Evolutionary conservation across 495 filamentous ascomycete species (phyloP).

Genomic region (Talaromyces adpressus): DNA sequence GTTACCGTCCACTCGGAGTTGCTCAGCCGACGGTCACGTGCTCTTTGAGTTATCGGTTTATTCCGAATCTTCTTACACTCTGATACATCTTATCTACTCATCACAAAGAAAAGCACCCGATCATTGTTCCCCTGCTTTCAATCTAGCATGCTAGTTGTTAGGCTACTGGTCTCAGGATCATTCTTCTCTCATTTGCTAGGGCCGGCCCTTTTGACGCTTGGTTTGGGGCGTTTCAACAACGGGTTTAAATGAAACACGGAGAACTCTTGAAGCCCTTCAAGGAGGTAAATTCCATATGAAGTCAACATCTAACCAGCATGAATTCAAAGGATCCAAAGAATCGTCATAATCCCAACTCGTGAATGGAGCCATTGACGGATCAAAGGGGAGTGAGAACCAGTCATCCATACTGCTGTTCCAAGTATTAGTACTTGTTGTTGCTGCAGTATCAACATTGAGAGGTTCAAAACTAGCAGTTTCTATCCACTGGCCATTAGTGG

Average conservation of each 20-base stretch:
- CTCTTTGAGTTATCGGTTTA: background rate
- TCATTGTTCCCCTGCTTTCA: background rate
- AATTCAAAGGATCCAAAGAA: constrained; percentile 35
- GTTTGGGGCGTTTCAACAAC: too few species aligned
- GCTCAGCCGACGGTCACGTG: background rate
- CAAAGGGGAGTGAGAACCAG: constrained; percentile 46
- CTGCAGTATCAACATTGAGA: background rate
- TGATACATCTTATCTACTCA: background rate
- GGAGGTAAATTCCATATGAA: constrained; percentile 45
- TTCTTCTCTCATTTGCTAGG: background rate
- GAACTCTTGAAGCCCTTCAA: constrained; percentile 10
- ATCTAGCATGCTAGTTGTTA: background rate
- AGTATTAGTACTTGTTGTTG: background rate
- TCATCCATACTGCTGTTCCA: constrained; percentile 26
- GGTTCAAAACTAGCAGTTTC: background rate
- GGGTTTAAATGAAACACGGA: background rate
- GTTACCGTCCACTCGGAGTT: background rate
- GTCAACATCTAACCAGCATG: constrained; percentile 38
- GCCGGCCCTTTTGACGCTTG: background rate
- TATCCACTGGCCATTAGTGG: background rate
- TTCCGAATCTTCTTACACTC: background rate
- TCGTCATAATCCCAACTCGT: constrained; percentile 22
- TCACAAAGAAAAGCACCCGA: background rate
- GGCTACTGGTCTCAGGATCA: background rate
- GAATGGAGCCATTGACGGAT: constrained; percentile 48